Percentiles rank a stretch among this genome's conserved stretches.
Conservation (phyloP, 257 asterid species). For the Solanum tacnaense region DNA sequence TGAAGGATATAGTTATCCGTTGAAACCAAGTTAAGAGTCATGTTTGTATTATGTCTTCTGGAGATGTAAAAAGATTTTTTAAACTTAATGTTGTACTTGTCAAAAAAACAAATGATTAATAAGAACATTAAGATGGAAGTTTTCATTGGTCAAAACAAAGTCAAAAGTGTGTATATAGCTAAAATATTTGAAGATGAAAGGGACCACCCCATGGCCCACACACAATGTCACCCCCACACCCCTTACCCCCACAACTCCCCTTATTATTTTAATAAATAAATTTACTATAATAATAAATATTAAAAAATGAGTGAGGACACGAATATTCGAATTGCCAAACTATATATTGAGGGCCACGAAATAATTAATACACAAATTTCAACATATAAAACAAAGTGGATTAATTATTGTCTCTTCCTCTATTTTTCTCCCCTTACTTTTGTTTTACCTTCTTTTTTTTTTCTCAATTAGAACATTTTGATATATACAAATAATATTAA, state of each 20-base stretch:
- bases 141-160: constrained; percentile 12
- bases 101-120: background rate
- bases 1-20: no score
- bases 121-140: background rate
- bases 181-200: background rate
- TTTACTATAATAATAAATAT: background rate
- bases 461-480: background rate
- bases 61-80: background rate
- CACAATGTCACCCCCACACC: background rate
- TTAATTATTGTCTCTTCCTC: background rate
- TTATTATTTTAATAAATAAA: background rate
- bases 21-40: no score
- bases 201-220: background rate
- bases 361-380: constrained; percentile 2
- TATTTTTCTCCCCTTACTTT: background rate
- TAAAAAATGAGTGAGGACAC: background rate
- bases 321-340: constrained; percentile 22
- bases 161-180: background rate
- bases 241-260: no score
- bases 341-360: background rate
- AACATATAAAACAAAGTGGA: constrained; percentile 5
- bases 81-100: background rate
- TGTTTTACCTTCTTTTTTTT: background rate
- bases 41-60: no score
- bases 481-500: background rate